These are phyloP conservation scores for Gynandropsis gynandra DNA, from an alignment of 345 rosid species.

Conservation along the genomic window DNA sequence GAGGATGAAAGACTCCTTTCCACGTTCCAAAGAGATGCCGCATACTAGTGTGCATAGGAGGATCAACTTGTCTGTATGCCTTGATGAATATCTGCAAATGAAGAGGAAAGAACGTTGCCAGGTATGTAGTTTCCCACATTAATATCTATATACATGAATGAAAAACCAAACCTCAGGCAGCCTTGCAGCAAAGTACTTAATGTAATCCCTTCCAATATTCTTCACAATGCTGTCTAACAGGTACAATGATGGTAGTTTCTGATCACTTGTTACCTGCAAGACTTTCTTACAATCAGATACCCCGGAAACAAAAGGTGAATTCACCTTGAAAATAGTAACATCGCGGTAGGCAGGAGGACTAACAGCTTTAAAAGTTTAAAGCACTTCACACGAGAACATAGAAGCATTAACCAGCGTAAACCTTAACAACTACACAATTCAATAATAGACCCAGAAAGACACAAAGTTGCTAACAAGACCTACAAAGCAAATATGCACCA, in stretches of 20 bases:
- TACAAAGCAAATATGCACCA: conserved; percentile 1
- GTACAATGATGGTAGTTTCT: conserved; percentile 96
- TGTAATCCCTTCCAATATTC: conserved; percentile 92
- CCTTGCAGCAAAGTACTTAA: conserved; percentile 68
- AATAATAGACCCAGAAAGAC: conserved; percentile 9
- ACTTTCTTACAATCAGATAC: conserved; percentile 40
- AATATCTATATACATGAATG: conserved; percentile 18
- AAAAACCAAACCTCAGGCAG: conserved; percentile 71
- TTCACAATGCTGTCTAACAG: conserved; percentile 98
- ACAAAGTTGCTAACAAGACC: conserved; percentile 3
- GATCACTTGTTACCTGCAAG: conserved; percentile 97
- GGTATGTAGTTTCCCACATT: conserved; percentile 8
- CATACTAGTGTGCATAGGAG: conserved; percentile 75
- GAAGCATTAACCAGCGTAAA: conserved; percentile 2
- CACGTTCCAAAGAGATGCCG: conserved; percentile 98
- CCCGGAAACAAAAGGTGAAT: conserved; percentile 4
- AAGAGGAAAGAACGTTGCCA: conserved; percentile 6
- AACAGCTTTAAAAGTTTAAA: conserved; percentile 4
- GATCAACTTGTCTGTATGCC: conserved; percentile 80
- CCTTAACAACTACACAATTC: conserved; percentile 10
- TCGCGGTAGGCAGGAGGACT: not conserved
- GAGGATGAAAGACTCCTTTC: conserved; percentile 93
- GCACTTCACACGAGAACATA: conserved; percentile 8
- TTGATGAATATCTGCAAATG: conserved; percentile 71
- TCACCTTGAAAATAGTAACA: conserved; percentile 3